Evolutionary conservation across 345 rosid genomes (phyloP).

Genomic region (Moringa oleifera): DNA sequence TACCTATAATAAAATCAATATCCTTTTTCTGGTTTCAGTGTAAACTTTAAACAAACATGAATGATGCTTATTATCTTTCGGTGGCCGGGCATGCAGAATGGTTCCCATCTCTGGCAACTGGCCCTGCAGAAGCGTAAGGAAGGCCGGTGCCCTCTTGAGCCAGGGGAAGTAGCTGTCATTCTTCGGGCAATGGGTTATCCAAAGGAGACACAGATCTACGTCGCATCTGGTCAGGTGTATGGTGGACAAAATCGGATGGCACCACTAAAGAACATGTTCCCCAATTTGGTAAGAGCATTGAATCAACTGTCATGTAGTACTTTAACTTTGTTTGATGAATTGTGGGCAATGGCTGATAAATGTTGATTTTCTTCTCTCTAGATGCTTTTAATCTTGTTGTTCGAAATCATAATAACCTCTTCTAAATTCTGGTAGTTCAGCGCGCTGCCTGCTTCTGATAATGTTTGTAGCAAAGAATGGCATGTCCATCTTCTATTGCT

Average conservation of each 20-base stretch:
- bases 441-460: not conserved
- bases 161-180: conserved; percentile 98
- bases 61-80: conserved; percentile 14
- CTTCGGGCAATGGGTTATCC: conserved; percentile 98
- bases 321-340: not conserved
- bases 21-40: not conserved
- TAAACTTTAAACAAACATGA: conserved; percentile 1
- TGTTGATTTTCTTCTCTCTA: not conserved
- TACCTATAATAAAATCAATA: conserved; percentile 13
- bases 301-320: not conserved
- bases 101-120: conserved; percentile 95
- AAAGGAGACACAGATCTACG: conserved; percentile 96
- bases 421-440: not conserved
- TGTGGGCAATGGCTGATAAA: not conserved
- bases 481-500: not conserved
- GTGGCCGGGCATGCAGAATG: conserved; percentile 58
- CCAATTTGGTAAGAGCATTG: conserved; percentile 64
- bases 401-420: not conserved
- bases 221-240: conserved; percentile 99
- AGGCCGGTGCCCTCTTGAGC: conserved; percentile 99
- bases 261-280: conserved; percentile 95
- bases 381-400: not conserved
- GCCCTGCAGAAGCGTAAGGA: conserved; percentile 97
- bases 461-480: too few relatives aligned
- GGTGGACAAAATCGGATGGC: conserved; percentile 99